Base-by-base conservation (phyloP, 495 filamentous ascomycete genomes). In the Trichocladium uniseriatum region DNA sequence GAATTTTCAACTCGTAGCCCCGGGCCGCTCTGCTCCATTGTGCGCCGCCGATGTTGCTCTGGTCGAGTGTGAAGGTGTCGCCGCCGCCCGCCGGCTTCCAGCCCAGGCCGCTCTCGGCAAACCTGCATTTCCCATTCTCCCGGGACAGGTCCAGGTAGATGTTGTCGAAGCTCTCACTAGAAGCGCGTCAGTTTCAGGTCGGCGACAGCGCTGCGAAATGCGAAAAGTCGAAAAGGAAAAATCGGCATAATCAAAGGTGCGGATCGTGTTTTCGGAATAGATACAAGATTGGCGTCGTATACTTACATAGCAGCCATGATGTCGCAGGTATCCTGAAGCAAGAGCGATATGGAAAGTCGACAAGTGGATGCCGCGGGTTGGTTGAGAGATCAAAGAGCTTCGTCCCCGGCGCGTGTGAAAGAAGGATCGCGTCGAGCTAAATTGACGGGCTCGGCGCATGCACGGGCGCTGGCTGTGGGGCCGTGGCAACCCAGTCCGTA, bases 1-100 rank as follows among this genome's bases (percentile, higher is more conserved):
- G 67, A 37, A 97, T 82, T 72, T 94, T 97, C 59, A 97, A 65
- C 68, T 99, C 94, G 65, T 83, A 92, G 44, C 94, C 94, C 63
- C 83, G 86, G 14, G 89, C 82, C 29, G 91, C 94, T 51, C 89
- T 80, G 68, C 89, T 96, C 94, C 94, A 99, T 60, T 97, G 92
- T 38, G 90, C 90, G 45, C 74, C 78, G 49, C 74, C 76, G 52
- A 97, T 84, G 62, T 94, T 87, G 62, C 76, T 79, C 57, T 77
- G 78, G 61, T 94, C 87, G 46, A 96, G 77, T 9, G 89, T 95
- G 65, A 94, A 96, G 48, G 88, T 88, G 36, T 96, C 90, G 59
- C 88, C 87, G 56, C 86, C 87, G 16, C 78, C 80, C 3, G 82
- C 78, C 14, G 91, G 88, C 64, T 89, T 92, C 94, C 94, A 99